Conservation (phyloP, 352 stramenopile genomes). For the Pythium sp. region DNA sequence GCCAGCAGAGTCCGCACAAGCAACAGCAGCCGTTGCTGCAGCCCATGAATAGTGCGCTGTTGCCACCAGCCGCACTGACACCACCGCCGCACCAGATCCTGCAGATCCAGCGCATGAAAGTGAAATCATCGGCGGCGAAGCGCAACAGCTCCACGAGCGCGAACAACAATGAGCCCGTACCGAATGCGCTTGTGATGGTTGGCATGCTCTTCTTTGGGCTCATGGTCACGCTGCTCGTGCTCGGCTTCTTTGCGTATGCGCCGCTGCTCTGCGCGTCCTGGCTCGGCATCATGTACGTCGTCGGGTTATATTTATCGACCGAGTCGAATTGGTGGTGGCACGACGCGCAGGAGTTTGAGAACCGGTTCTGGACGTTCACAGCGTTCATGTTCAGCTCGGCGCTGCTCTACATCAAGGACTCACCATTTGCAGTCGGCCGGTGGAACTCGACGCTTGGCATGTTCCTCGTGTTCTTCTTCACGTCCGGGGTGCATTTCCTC, state of each 20-base stretch:
- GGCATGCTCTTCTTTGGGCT: constrained; percentile 65
- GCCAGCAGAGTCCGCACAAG: constrained; percentile 21
- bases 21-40: constrained; percentile 1
- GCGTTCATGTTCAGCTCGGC: constrained; percentile 90
- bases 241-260: constrained; percentile 83
- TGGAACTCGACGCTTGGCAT: constrained; percentile 73
- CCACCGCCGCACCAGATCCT: constrained; percentile 38
- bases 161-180: constrained; percentile 33
- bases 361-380: constrained; percentile 96
- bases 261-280: constrained; percentile 77
- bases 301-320: constrained; percentile 77
- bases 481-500: constrained; percentile 73
- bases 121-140: constrained; percentile 15
- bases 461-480: constrained; percentile 79
- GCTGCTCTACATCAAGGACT: constrained; percentile 95
- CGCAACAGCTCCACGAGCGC: constrained; percentile 17
- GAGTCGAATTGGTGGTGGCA: constrained; percentile 86
- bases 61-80: not conserved
- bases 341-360: constrained; percentile 94
- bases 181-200: constrained; percentile 69
- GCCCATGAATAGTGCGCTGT: constrained; percentile 12
- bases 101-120: constrained; percentile 46
- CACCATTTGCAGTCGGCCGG: constrained; percentile 77
- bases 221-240: constrained; percentile 58
- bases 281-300: constrained; percentile 80